phyloP scores from a whole-genome alignment of 352 stramenopile genomes.

The Phytophthora chlamydospora region DNA sequence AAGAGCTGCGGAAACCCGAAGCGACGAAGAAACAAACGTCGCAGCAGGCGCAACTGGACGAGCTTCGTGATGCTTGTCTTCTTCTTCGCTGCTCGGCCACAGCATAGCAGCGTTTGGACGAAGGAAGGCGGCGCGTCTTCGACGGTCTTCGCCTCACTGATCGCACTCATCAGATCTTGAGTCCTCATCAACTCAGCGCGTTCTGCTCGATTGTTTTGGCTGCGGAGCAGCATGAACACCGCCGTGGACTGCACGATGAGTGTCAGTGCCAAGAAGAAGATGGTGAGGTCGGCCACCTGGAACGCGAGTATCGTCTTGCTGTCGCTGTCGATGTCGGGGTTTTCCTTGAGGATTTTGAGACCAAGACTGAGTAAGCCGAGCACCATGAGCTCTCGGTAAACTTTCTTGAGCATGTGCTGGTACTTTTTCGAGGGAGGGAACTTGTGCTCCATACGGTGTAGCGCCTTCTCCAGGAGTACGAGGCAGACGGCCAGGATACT shows the following conservation, averaged over 20 bases:
- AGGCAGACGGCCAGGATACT: slow-evolving; percentile 49
- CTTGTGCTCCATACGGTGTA: slow-evolving; percentile 51
- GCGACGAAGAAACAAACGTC: slow-evolving; percentile 47
- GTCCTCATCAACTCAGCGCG: slow-evolving; percentile 47
- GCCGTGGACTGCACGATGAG: slow-evolving; percentile 52
- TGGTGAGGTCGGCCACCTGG: slow-evolving; percentile 54
- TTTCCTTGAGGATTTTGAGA: slow-evolving; percentile 57
- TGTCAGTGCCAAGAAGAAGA: slow-evolving; percentile 54
- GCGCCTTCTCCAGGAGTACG: slow-evolving; percentile 43
- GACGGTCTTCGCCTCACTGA: slow-evolving; percentile 1
- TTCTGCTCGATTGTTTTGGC: slow-evolving; percentile 44
- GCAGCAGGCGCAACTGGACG: slow-evolving; percentile 42
- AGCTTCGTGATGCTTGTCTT: slow-evolving; percentile 20
- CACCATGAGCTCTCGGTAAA: slow-evolving; percentile 64
- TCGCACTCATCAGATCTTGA: slow-evolving; percentile 31
- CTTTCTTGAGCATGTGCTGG: slow-evolving; percentile 70
- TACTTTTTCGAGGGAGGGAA: slow-evolving; percentile 61
- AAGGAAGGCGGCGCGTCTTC: slow-evolving; percentile 3
- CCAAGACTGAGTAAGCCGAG: slow-evolving; percentile 54
- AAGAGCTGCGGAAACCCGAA: slow-evolving; percentile 54
- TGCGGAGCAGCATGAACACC: slow-evolving; percentile 49
- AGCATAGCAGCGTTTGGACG: slow-evolving; percentile 21
- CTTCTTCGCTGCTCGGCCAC: slow-evolving; percentile 17
- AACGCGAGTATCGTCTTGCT: slow-evolving; percentile 50
- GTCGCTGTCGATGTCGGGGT: slow-evolving; percentile 31